These are phyloP conservation scores for Brassica incana DNA, from an alignment of 345 rosid species.

Conservation along the genomic window DNA sequence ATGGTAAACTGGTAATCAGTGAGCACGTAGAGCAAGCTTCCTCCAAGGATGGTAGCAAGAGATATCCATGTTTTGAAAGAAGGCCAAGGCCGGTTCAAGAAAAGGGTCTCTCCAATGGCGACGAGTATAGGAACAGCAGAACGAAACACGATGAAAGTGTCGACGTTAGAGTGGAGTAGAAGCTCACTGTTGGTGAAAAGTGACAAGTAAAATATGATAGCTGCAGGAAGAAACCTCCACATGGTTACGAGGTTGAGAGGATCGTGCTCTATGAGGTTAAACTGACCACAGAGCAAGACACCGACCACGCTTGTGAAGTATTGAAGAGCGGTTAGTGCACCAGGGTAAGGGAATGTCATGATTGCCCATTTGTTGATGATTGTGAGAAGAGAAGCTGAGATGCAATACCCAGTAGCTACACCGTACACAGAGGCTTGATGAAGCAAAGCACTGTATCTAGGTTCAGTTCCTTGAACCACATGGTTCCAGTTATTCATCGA, in stretches of 20 bases:
- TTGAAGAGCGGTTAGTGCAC: conserved; percentile 91
- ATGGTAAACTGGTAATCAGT: conserved; percentile 84
- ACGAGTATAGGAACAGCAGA: conserved; percentile 78
- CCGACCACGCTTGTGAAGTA: conserved; percentile 77
- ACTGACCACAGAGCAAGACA: conserved; percentile 55
- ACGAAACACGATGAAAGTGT: conserved; percentile 85
- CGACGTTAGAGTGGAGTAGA: conserved; percentile 85
- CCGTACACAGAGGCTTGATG: conserved; percentile 72
- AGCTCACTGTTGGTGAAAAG: conserved; percentile 93
- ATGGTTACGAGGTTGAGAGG: conserved; percentile 61
- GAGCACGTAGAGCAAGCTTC: conserved; percentile 75
- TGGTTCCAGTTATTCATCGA: not conserved
- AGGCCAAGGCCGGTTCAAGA: conserved; percentile 85
- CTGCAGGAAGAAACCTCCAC: conserved; percentile 95
- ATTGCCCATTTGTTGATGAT: conserved; percentile 98
- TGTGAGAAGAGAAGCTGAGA: conserved; percentile 90
- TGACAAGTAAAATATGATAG: conserved; percentile 75
- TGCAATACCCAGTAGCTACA: conserved; percentile 80
- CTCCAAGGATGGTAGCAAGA: conserved; percentile 79
- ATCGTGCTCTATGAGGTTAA: conserved; percentile 67
- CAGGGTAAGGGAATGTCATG: conserved; percentile 90
- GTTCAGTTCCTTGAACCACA: not conserved
- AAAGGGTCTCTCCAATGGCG: conserved; percentile 79
- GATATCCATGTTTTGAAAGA: conserved; percentile 72
- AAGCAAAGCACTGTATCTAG: conserved; percentile 51